Conservation (phyloP, 139 green algal genomes). For the Tetraselmis chui region DNA sequence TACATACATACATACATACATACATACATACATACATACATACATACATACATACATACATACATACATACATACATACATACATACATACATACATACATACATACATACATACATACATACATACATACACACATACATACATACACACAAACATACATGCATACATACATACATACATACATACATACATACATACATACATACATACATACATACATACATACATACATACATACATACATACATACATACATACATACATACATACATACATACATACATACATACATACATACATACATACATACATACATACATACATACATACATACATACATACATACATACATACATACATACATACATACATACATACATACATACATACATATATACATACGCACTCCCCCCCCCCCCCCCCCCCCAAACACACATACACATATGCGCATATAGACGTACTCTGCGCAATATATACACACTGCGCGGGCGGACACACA, state of each 20-base stretch:
- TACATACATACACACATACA: not conserved
- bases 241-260: not conserved
- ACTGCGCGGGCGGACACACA: too few species aligned
- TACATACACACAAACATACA: not conserved
- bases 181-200: not conserved
- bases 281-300: not conserved
- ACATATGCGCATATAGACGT: not conserved
- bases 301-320: not conserved
- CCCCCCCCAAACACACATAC: not conserved
- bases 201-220: not conserved
- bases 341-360: not conserved
- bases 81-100: too few species aligned
- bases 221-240: not conserved
- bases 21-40: too few species aligned
- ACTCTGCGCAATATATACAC: too few species aligned
- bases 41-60: too few species aligned
- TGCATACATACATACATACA: not conserved
- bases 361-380: not conserved
- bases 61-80: too few species aligned
- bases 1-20: too few species aligned
- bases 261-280: not conserved
- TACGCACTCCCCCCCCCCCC: not conserved
- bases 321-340: not conserved
- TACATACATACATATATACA: not conserved
- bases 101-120: too few species aligned